Conservation (phyloP, 371 early-diverging fungal genomes). For the Amoeboradix gromovi region DNA sequence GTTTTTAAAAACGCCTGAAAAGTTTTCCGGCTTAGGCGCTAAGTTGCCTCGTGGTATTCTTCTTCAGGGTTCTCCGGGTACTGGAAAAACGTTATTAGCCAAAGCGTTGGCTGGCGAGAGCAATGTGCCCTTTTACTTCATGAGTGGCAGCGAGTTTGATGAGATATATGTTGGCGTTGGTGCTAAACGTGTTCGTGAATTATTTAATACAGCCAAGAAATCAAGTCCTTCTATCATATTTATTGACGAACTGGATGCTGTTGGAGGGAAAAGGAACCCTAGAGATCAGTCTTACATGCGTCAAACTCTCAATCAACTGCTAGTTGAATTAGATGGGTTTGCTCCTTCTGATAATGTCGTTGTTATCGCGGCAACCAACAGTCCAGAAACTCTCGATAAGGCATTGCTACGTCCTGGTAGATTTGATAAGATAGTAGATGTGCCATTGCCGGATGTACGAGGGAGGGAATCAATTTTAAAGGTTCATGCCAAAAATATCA, state of each 20-base stretch:
- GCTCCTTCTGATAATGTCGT: conserved; percentile 71
- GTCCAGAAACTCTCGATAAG: conserved; percentile 85
- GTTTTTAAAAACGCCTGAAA: conserved; percentile 63
- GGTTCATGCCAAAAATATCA: conserved; percentile 40
- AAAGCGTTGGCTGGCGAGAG: conserved; percentile 55
- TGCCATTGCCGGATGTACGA: conserved; percentile 77
- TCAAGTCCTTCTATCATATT: conserved; percentile 91
- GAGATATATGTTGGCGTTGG: conserved; percentile 97
- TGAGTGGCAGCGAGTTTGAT: conserved; percentile 89
- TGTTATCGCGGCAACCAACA: conserved; percentile 95
- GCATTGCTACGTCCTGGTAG: conserved; percentile 90
- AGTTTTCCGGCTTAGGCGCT: conserved; percentile 68
- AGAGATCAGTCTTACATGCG: conserved; percentile 78
- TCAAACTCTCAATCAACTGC: conserved; percentile 77
- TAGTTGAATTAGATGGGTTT: conserved; percentile 89
- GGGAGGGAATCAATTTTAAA: conserved; percentile 76
- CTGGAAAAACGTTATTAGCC: conserved; percentile 81
- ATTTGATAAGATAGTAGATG: conserved; percentile 83
- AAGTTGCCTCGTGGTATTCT: conserved; percentile 67
- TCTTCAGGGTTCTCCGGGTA: conserved; percentile 95
- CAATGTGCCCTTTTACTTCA: conserved; percentile 81
- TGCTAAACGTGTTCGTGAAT: conserved; percentile 34
- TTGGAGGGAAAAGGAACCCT: conserved; percentile 78
- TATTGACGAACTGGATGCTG: conserved; percentile 96
- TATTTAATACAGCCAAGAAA: conserved; percentile 69